Evolutionary conservation across 2,329 filamentous ascomycete species (phyloP), one percentile per base, ranked within the genome.

Genomic region (Cryphonectria parasitica): DNA sequence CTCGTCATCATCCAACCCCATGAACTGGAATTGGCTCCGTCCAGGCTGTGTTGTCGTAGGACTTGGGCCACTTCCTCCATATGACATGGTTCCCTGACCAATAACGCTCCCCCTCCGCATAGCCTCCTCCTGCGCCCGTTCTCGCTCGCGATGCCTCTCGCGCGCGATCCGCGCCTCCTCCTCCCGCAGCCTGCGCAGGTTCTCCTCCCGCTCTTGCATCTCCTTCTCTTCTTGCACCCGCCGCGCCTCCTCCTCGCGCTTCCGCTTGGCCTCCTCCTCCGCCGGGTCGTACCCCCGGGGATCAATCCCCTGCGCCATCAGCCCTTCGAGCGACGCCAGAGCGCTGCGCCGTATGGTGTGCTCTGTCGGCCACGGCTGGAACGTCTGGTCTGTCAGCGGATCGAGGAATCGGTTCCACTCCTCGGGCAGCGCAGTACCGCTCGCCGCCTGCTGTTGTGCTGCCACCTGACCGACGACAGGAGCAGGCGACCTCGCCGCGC

Each of bases 341-440:
- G 90, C 89, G 49, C 93, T 92, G 22, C 83, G 82, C 43, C 89
- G 87, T 73, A 96, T 92, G 71, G 89, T 87, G 43, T 91, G 88
- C 73, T 93, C 89, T 39, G 83, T 84, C 0, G 93, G 93, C 93
- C 93, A 97, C 0, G 93, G 93, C 63, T 89, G 86, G 82, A 94
- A 97, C n/a, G 83, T 77, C 52, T 86, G 83, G 13, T 86, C 85
- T 11, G 85, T 84, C 25, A 86, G 79, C 0, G 88, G 87, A 75
- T 91, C 89, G 62, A 89, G 78, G 74, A 83, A 85, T 67, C 82
- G 81, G 66, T 80, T 82, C 71, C 87, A 80, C 67, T 82, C 79
- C 43, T 84, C 81, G 0, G 87, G 87, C 1, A 89, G 82, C 5
- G 78, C 81, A 0, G 83, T 84, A 28, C 67, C 75, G 17, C 69